Percentiles rank a stretch among this genome's conserved stretches.
These are phyloP conservation scores for Lachnellula cervina DNA, from an alignment of 2,329 filamentous ascomycete genomes.

Conservation along the genomic window DNA sequence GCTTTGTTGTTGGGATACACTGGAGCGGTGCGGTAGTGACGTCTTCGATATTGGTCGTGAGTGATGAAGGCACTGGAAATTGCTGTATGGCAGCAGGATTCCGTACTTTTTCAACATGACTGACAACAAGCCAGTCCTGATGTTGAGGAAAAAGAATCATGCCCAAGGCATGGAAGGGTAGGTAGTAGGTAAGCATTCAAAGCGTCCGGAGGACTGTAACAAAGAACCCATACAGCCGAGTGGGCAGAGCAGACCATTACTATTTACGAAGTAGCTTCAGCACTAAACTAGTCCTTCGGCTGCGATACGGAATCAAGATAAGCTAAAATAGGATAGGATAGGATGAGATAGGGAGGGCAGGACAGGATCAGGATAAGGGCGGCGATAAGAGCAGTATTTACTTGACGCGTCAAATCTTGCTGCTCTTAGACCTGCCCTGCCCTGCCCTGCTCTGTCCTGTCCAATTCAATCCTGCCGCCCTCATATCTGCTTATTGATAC, in stretches of 20 bases:
- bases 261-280: background rate
- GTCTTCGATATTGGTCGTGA: slow-evolving; percentile 29
- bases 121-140: slow-evolving; percentile 7
- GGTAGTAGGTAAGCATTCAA: background rate
- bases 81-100: slow-evolving; percentile 33
- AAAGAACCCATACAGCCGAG: background rate
- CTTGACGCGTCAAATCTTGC: too few relatives aligned
- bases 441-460: too few relatives aligned
- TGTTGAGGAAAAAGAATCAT: background rate
- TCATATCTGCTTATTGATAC: background rate
- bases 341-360: too few relatives aligned
- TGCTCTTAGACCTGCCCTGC: too few relatives aligned
- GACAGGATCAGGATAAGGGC: too few relatives aligned
- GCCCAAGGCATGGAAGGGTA: background rate
- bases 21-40: slow-evolving; percentile 22
- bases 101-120: slow-evolving; percentile 44
- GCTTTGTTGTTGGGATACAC: slow-evolving; percentile 18
- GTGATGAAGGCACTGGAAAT: slow-evolving; percentile 32
- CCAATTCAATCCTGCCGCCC: background rate
- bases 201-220: background rate
- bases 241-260: background rate
- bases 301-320: background rate
- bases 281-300: background rate
- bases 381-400: too few relatives aligned
- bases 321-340: too few relatives aligned